Evolutionary conservation across 345 rosid genomes (phyloP), one percentile per base, ranked within the genome.

Genomic region (Cochlearia excelsa): DNA sequence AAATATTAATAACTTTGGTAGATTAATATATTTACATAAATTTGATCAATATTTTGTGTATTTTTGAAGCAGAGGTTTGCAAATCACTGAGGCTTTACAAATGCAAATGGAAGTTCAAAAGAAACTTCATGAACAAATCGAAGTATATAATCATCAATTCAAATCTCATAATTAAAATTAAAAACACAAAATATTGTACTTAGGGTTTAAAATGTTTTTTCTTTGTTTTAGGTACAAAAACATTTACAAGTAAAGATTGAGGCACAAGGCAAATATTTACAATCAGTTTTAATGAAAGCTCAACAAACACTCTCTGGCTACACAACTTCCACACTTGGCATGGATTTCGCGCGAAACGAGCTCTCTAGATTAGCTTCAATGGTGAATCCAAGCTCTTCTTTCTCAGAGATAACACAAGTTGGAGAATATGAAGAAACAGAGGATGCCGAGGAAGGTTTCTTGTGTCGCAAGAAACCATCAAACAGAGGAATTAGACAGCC

Each of bases 191-290:
- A 3, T 5, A 6, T 39, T 0, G 0, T 38, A 16, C 45, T 29
- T 55, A 1, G 7, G 9, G 40, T 30, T 26, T 50, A 1, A 35
- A 37, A 23, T 63, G 31, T 51, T 50, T 44, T 35, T 46, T 16
- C 23, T 16, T 16, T 16, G 39, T 66, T 35, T 72, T 75, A 92
- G 98, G 98, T 92, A 45, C 97, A 93, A 77, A 86, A 83, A 68
- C 95, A 80, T 77, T 79, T 93, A 50, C 99, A 86, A 73, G 86
- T 88, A 73, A 84, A 94, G 71, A 93, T 93, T 43, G 99, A 93
- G 71, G 97, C 99, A 59, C 97, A 93, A 77, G 97, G 95, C 39
- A 93, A 89, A 77, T 93, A 93, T 74, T 61, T 93, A 51, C 91
- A 83, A 29, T 78, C 99, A 1, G 95, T 93, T 30, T 65, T 89